These are phyloP conservation scores for Aspergillus fischeri DNA, from an alignment of 2,329 filamentous ascomycete species.

Conservation along the genomic window DNA sequence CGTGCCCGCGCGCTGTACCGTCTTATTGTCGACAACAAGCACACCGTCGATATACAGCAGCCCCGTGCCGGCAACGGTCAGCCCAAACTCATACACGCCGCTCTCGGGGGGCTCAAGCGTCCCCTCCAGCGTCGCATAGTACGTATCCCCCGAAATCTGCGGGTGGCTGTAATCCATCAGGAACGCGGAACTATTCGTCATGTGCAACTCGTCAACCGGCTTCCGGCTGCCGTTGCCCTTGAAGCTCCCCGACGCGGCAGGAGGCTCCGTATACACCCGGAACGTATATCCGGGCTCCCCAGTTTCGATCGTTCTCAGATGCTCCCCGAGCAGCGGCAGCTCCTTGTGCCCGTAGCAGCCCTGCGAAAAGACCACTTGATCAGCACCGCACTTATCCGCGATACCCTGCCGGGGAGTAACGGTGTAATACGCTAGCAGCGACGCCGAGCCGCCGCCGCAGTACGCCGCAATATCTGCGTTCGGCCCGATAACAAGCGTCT, in stretches of 20 bases:
- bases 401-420: constrained; percentile 44
- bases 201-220: constrained; percentile 48
- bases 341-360: constrained; percentile 64
- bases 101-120: constrained; percentile 57
- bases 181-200: constrained; percentile 40
- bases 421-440: constrained; percentile 45
- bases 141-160: constrained; percentile 49
- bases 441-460: constrained; percentile 63
- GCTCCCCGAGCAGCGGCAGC: constrained; percentile 55
- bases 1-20: constrained; percentile 59
- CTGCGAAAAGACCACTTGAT: constrained; percentile 47
- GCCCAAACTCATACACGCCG: constrained; percentile 59
- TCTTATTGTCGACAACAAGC: constrained; percentile 62
- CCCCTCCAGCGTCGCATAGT: constrained; percentile 60
- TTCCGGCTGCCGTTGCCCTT: constrained; percentile 35
- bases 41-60: constrained; percentile 60
- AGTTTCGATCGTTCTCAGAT: constrained; percentile 46
- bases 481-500: constrained; percentile 53
- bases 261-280: constrained; percentile 59
- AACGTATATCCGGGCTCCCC: constrained; percentile 59
- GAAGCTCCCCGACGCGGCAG: constrained; percentile 30
- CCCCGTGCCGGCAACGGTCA: constrained; percentile 62
- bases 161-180: constrained; percentile 54
- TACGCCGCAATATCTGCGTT: constrained; percentile 47
- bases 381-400: constrained; percentile 28